A percentile compares a stretch with the other conserved stretches of the same genome.
phyloP scores from a whole-genome alignment of 2,329 filamentous ascomycete genomes.

The Rutstroemia sp. region DNA sequence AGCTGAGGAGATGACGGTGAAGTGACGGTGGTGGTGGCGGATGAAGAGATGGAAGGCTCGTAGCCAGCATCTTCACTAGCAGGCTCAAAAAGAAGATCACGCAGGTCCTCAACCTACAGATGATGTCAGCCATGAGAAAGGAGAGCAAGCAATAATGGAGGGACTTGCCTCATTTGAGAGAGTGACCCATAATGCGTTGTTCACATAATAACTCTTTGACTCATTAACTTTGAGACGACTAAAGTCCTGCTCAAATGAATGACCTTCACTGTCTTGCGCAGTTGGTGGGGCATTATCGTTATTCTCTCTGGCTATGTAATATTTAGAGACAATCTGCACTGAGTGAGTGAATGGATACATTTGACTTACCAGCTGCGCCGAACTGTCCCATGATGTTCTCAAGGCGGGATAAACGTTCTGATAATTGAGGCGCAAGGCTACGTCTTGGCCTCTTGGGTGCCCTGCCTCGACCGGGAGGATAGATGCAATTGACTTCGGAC shows the following conservation, averaged over 20 bases:
- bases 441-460: neutral
- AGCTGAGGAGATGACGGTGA: neutral
- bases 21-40: neutral
- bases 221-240: neutral
- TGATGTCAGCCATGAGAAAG: neutral
- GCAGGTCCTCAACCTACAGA: neutral
- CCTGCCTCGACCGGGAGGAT: neutral
- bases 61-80: neutral
- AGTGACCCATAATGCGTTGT: neutral
- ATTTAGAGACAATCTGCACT: neutral
- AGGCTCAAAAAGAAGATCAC: neutral
- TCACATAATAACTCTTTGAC: conserved; percentile 1
- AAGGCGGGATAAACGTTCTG: neutral
- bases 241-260: neutral
- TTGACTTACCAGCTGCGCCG: neutral
- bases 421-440: neutral
- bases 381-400: neutral
- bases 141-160: neutral
- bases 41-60: neutral
- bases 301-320: neutral
- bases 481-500: neutral
- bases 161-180: neutral
- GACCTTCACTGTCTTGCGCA: neutral
- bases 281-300: neutral
- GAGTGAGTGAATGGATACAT: neutral